Evolutionary conservation across 2,329 filamentous ascomycete genomes (phyloP), one percentile per base, ranked within the genome.

Genomic region (Aphanoascus verrucosus): DNA sequence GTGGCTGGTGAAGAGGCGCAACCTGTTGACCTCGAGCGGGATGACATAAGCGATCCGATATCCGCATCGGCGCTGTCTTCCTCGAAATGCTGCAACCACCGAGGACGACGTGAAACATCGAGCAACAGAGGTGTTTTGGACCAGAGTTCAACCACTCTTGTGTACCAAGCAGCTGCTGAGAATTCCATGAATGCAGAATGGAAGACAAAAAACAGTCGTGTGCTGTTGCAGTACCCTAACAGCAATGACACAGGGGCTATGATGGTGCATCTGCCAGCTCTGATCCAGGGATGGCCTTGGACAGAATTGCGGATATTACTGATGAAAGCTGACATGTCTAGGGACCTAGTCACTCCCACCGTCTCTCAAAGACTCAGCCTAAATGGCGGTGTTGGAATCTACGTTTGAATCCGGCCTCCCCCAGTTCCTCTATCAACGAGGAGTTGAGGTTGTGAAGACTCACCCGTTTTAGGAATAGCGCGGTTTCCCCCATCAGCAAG

Each of bases 391-490:
- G 50, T 19, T 45, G 50, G 31, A 40, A 52, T 46, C 41, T 23
- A 17, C 7, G 49, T 52, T 51, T 38, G 47, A 51, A 51, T 9
- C 12, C 46, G 19, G 17, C 45, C 15, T 17, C 17, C 12, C 20
- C 42, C 42, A 31, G 42, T n/a, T 23, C 15, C 49, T 42, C 34
- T 32, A 32, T n/a, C n/a, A n/a, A 11, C 38, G 34, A 40, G 31
- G 42, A 45, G 23, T 52, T 46, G 50, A 52, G 32, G 50, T 52
- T 52, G 44, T 54, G 47, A 44, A 48, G 19, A 11, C 31, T 35
- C 49, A 61, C 58, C 68, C 67, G 8, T 42, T 67, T 67, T 59
- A 55, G 67, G 67, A 63, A 62, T 70, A 70, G 68, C 63, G 67
- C 56, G 52, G 44, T 51, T 59, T 51, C 42, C 32, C 42, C 17